phyloP scores from a whole-genome alignment of 2,329 filamentous ascomycete species.

The Grosmannia serpens region DNA sequence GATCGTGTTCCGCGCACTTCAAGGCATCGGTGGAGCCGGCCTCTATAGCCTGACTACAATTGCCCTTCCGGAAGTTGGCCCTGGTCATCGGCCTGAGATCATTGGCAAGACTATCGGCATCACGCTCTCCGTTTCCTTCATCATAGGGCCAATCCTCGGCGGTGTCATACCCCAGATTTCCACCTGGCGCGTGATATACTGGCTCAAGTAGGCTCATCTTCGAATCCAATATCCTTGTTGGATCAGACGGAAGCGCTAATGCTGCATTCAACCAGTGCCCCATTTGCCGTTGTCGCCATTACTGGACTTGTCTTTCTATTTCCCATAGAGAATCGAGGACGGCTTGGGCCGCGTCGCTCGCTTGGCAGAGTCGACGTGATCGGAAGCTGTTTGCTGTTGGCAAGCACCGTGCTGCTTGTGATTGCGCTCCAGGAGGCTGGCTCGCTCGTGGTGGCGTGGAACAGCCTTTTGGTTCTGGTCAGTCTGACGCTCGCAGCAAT shows the following conservation, averaged over 20 bases:
- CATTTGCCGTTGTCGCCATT: slow-evolving; percentile 23
- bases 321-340: slow-evolving; percentile 10
- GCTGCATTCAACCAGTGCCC: background rate
- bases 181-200: slow-evolving; percentile 49
- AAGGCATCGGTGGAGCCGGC: slow-evolving; percentile 50
- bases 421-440: slow-evolving; percentile 47
- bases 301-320: slow-evolving; percentile 29
- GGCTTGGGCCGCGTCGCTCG: slow-evolving; percentile 1
- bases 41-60: slow-evolving; percentile 50
- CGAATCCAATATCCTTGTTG: no score
- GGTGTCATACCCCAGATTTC: slow-evolving; percentile 41
- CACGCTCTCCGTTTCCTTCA: slow-evolving; percentile 44
- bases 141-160: slow-evolving; percentile 47
- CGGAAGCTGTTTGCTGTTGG: slow-evolving; percentile 31
- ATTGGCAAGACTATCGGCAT: slow-evolving; percentile 44
- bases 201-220: slow-evolving; percentile 39
- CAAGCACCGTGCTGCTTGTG: slow-evolving; percentile 41
- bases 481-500: slow-evolving; percentile 35
- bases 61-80: slow-evolving; percentile 44
- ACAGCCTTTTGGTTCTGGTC: slow-evolving; percentile 35
- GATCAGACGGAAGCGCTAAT: background rate
- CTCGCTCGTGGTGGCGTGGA: slow-evolving; percentile 39
- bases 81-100: slow-evolving; percentile 37
- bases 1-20: slow-evolving; percentile 46
- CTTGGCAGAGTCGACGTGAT: slow-evolving; percentile 12